These are phyloP conservation scores for Thelonectria discophora DNA, from an alignment of 2,329 filamentous ascomycete species.

Conservation along the genomic window DNA sequence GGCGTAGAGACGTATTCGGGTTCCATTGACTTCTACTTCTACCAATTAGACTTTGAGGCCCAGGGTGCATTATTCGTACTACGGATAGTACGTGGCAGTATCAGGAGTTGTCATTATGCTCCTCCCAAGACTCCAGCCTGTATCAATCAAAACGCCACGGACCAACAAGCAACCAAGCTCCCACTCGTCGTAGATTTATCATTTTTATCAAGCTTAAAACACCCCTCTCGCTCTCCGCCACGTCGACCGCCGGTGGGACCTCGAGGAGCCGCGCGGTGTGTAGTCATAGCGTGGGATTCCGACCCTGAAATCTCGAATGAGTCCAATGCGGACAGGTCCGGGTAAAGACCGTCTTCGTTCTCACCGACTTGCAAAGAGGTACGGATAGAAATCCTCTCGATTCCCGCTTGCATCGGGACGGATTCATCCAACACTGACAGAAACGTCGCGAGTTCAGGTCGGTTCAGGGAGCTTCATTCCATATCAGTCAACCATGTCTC, in stretches of 20 bases:
- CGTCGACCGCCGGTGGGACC: neutral
- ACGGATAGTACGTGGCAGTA: no score
- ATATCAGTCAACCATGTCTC: no score
- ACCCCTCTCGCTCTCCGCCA: neutral
- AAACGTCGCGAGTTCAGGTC: no score
- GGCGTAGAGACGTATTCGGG: neutral
- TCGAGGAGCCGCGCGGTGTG: conserved; percentile 1
- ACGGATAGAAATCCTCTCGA: no score
- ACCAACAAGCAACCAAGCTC: neutral
- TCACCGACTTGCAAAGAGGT: no score
- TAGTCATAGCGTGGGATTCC: neutral
- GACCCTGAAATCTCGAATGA: conserved; percentile 1
- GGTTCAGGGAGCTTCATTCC: no score
- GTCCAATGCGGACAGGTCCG: neutral
- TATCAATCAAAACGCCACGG: neutral
- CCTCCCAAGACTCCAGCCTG: neutral
- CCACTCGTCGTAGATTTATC: neutral
- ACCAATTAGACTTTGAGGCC: no score
- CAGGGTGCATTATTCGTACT: no score
- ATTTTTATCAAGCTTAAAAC: neutral
- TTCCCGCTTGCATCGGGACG: no score
- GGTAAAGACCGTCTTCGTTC: neutral
- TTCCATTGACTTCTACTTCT: no score
- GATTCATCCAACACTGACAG: no score
- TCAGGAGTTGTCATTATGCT: neutral